Base-by-base conservation (phyloP, 2,329 filamentous ascomycete genomes). In the Didymella pomorum region DNA sequence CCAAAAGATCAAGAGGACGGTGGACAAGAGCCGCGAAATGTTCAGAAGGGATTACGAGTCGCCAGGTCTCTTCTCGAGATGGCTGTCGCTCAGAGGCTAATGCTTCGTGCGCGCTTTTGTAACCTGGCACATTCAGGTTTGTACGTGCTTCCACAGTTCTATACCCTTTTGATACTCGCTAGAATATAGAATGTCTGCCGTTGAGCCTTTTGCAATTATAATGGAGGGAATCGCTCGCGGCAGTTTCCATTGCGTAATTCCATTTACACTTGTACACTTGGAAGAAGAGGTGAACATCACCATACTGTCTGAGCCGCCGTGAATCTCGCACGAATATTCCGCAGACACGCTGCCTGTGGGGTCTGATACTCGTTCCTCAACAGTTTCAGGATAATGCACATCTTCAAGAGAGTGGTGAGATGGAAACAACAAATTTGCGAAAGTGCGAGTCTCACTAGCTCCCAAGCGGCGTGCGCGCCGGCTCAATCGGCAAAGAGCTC, bases 1-100 rank as follows among this genome's bases (percentile, higher is more conserved):
- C 11, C 70, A 73, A 57, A 63, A 65, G 47, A 62, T 64, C 23
- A 60, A 68, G 46, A 55, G 60, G 47, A 49, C 65, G 46, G 64
- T 61, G 57, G 62, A 60, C 16, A 20, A 43, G 41, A 66, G 63
- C 44, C 56, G 58, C 26, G 48, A 65, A 20, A 60, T 66, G 56
- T 61, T 69, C 56, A 58, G 56, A 11, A 60, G 64, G 52, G 70
- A 65, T 58, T 33, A 58, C 47, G 45, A 43, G 29, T 18, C 46
- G 12, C 28, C 45, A 11, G 49, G 57, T 21, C 46, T 60, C 18
- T 60, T 60, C 35, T 55, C 44, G 14, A 47, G 25, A 31, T 56
- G 57, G 57, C 21, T 51, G 18, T 60, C 43, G 28, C 29, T 52
- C n/a, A 11, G 51, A 49, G 37, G 23, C 37, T 48, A 9, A 49